These are phyloP conservation scores for Phytophthora kernoviae DNA, from an alignment of 352 stramenopile species.

Conservation along the genomic window DNA sequence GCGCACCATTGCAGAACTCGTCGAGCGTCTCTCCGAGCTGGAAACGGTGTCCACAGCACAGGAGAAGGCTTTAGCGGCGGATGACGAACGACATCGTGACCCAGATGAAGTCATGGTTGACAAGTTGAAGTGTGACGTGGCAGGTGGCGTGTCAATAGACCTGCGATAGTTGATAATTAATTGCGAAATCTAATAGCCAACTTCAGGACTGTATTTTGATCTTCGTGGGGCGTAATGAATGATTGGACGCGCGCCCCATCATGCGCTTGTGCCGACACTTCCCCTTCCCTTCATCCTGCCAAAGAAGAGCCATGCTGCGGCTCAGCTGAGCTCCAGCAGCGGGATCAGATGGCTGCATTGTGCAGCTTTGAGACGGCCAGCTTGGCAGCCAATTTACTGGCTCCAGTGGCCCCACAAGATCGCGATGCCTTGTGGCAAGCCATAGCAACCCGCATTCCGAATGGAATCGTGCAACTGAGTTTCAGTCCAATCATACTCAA, in stretches of 20 bases:
- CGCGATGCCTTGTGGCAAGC: too few species aligned
- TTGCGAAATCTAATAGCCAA: too few species aligned
- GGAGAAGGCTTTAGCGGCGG: constrained; percentile 20
- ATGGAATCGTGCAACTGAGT: too few species aligned
- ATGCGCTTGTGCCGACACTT: neutral
- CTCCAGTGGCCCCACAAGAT: too few species aligned
- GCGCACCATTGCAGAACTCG: constrained; percentile 44
- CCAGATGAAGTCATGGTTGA: neutral
- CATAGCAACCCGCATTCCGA: too few species aligned
- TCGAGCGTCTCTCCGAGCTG: constrained; percentile 42
- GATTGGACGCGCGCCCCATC: constrained; percentile 1
- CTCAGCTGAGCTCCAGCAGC: neutral
- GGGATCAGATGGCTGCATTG: constrained; percentile 1
- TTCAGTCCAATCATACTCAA: too few species aligned
- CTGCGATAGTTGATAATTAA: too few species aligned
- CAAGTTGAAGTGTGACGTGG: neutral
- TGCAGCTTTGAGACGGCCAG: too few species aligned
- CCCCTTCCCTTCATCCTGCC: neutral
- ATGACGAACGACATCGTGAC: constrained; percentile 52
- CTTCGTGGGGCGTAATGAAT: neutral
- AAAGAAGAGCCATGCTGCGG: neutral
- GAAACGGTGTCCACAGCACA: constrained; percentile 43
- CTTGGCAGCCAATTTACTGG: too few species aligned
- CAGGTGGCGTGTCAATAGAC: too few species aligned
- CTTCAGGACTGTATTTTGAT: neutral